phyloP scores from a whole-genome alignment of 352 stramenopile species.

The Elongisporangium undulatum region DNA sequence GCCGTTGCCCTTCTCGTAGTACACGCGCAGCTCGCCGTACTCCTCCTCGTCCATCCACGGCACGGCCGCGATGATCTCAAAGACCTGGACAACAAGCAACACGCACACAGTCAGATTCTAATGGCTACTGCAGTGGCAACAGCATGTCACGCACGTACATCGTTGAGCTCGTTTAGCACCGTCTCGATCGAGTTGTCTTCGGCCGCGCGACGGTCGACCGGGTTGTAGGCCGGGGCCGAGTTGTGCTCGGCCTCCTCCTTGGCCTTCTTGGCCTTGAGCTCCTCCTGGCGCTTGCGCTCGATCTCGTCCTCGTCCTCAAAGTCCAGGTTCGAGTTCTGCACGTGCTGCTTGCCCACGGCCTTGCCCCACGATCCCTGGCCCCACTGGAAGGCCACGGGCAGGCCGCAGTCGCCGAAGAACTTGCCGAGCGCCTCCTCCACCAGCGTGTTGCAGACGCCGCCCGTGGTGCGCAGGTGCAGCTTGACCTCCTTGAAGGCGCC shows the following conservation, averaged over 20 bases:
- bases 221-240: conserved; percentile 49
- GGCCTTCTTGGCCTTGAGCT: conserved; percentile 27
- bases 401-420: conserved; percentile 67
- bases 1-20: conserved; percentile 57
- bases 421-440: conserved; percentile 67
- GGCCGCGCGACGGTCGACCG: conserved; percentile 29
- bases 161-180: conserved; percentile 51
- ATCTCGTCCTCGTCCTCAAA: conserved; percentile 56
- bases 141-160: conserved; percentile 19
- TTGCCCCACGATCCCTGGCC: conserved; percentile 73
- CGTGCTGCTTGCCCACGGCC: conserved; percentile 46
- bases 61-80: conserved; percentile 68
- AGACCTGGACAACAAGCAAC: conserved; percentile 11
- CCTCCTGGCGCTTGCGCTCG: conserved; percentile 32
- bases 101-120: neutral
- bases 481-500: conserved; percentile 68
- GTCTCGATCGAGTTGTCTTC: conserved; percentile 58
- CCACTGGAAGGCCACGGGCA: conserved; percentile 62
- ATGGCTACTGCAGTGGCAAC: neutral
- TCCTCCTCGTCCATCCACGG: conserved; percentile 67
- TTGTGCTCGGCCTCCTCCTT: conserved; percentile 26
- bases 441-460: conserved; percentile 71
- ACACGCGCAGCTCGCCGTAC: conserved; percentile 43
- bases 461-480: conserved; percentile 60
- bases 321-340: conserved; percentile 58